Evolutionary conservation across 495 filamentous ascomycete species (phyloP).

Genomic region (Wilcoxina mikolae): DNA sequence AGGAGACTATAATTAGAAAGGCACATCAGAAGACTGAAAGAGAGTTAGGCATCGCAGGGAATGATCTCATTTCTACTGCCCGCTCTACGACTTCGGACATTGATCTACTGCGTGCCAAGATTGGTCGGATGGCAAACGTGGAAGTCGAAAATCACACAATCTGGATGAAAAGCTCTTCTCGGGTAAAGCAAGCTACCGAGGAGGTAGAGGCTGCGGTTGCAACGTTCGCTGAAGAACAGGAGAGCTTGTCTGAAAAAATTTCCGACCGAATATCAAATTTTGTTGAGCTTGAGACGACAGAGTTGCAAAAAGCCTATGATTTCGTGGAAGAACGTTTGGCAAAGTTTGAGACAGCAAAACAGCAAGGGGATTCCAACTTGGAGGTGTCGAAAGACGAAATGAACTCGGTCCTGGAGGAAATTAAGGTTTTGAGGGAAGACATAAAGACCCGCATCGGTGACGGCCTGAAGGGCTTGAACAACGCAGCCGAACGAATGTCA

Average conservation of each 20-base stretch:
- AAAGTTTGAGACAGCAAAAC: conserved; percentile 52
- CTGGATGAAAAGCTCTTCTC: conserved; percentile 61
- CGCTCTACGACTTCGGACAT: conserved; percentile 65
- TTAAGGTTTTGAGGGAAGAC: conserved; percentile 70
- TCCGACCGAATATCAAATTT: conserved; percentile 57
- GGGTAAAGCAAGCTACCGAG: conserved; percentile 58
- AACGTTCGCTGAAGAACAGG: conserved; percentile 53
- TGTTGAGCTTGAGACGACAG: conserved; percentile 53
- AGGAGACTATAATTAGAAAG: conserved; percentile 64
- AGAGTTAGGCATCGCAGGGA: conserved; percentile 53
- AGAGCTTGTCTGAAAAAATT: conserved; percentile 48
- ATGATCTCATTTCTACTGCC: conserved; percentile 59
- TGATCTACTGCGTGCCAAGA: conserved; percentile 63
- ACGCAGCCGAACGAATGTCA: conserved; percentile 73
- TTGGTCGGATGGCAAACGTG: conserved; percentile 67
- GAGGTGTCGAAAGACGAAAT: conserved; percentile 61
- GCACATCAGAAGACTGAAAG: conserved; percentile 79
- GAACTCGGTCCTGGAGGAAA: conserved; percentile 81
- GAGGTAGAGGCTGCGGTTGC: conserved; percentile 59
- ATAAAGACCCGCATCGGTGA: conserved; percentile 75
- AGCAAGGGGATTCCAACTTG: conserved; percentile 8
- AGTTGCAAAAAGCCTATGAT: conserved; percentile 48
- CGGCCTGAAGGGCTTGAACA: conserved; percentile 69
- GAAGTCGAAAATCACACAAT: conserved; percentile 59
- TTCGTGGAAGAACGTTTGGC: conserved; percentile 53